Evolutionary conservation across 805 yeast genomes (phyloP), one percentile per base, ranked within the genome.

Genomic region (Wickerhamiella allomyrinae): DNA sequence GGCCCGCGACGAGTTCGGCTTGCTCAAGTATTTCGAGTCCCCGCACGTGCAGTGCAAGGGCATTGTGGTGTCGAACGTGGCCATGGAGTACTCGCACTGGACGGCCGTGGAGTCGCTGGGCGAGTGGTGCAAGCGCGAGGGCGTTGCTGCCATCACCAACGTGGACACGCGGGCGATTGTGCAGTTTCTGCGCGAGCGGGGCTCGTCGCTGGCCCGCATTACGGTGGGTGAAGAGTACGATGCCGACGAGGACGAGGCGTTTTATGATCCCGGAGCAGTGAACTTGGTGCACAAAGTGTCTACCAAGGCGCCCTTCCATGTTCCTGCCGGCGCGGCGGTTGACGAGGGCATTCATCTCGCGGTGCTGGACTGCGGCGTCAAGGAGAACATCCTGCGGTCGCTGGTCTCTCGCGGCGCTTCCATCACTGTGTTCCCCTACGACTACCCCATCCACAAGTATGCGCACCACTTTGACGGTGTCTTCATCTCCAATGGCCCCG

Each of bases 81-180:
- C 98, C 19, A 73, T 87, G 71, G 74, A 86, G 60, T 85, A 89
- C 64, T 84, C 95, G n/a, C 99, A 91, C 62, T 91, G 98, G 98
- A 87, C 97, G 29, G 99, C 99, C 3, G 95, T 91, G 25, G 97
- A 91, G 67, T 79, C 94, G 15, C 71, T 91, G 45, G 81, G 84
- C 46, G 83, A 82, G 54, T 91, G 97, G 98, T 91, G 98, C 68
- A 76, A 82, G 64, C 78, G 95, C 59, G 93, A 86, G 54, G 95
- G 94, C 34, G 91, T 93, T 43, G 93, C 97, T 43, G 93, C 95
- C 37, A 81, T 91, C 55, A 76, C 95, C 34, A 98, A 96, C 48
- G 95, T 91, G 37, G 99, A 91, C 63, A 91, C 99, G 50, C 82
- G 98, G 69, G 83, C 87, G 44, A 73, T 91, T 50, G 97, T 91